These are phyloP conservation scores for Hypoxylon sp. DNA, from an alignment of 2,329 filamentous ascomycete species.

Conservation along the genomic window DNA sequence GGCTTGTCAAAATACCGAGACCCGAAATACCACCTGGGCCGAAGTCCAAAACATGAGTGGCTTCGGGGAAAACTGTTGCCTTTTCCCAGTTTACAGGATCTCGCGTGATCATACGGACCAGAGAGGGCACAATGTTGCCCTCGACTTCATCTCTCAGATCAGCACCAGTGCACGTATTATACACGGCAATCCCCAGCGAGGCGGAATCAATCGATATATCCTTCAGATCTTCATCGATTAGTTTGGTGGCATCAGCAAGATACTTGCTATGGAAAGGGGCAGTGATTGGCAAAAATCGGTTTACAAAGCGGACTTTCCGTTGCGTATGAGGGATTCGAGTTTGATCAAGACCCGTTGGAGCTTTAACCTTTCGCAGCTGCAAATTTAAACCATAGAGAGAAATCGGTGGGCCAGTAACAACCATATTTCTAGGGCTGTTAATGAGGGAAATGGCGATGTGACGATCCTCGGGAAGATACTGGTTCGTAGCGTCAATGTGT, in stretches of 20 bases:
- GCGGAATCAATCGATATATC: constrained; percentile 81
- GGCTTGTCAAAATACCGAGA: constrained; percentile 94
- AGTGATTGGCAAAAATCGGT: constrained; percentile 97
- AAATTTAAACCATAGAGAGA: constrained; percentile 97
- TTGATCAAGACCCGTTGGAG: constrained; percentile 96
- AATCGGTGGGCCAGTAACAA: constrained; percentile 95
- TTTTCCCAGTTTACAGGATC: constrained; percentile 97
- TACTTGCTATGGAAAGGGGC: constrained; percentile 99
- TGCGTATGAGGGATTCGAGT: constrained; percentile 94
- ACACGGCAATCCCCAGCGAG: constrained; percentile 86
- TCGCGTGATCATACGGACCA: constrained; percentile 93
- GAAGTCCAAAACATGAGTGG: constrained; percentile 96
- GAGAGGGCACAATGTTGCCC: constrained; percentile 85
- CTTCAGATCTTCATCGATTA: constrained; percentile 90
- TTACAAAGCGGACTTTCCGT: constrained; percentile 95
- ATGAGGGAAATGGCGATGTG: constrained; percentile 96
- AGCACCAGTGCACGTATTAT: constrained; percentile 88
- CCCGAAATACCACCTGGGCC: constrained; percentile 97
- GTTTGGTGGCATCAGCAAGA: constrained; percentile 82
- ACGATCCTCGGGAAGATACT: constrained; percentile 91
- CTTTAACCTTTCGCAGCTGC: constrained; percentile 96
- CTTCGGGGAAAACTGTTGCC: constrained; percentile 89
- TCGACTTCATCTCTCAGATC: constrained; percentile 80
- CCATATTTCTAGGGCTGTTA: constrained; percentile 97
- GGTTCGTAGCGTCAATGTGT: constrained; percentile 96